A percentile compares a stretch with the other conserved stretches of the same genome.
Evolutionary conservation across 441 rosid species (phyloP).

Genomic region (Mallotus repandus): DNA sequence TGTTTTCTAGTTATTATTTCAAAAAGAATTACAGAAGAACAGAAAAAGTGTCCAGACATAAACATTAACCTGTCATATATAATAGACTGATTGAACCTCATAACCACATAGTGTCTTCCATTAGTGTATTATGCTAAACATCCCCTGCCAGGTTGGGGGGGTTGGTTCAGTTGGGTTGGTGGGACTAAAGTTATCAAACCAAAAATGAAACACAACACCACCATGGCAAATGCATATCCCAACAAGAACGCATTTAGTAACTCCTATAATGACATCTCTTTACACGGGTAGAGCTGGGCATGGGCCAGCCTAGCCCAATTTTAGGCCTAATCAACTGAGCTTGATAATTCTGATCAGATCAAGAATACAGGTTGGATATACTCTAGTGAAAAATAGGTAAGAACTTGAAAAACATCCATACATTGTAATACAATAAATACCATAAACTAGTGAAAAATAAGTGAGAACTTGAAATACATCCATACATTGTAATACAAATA

Average conservation of each 20-base stretch:
- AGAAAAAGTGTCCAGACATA: constrained; percentile 17
- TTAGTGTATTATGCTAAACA: too few species aligned
- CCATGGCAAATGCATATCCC: not conserved
- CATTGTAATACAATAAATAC: too few species aligned
- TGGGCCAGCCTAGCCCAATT: not conserved
- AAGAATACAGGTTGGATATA: not conserved
- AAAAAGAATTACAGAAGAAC: constrained; percentile 17
- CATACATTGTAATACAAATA: too few species aligned
- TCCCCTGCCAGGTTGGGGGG: too few species aligned
- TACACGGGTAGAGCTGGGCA: too few species aligned
- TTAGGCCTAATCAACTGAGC: not conserved
- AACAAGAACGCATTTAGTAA: too few species aligned
- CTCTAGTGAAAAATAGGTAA: not conserved
- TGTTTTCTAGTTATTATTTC: constrained; percentile 18
- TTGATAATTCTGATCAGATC: not conserved
- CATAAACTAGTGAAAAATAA: not conserved
- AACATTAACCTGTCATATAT: constrained; percentile 85
- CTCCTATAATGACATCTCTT: not conserved
- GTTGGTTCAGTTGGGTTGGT: too few species aligned
- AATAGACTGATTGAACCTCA: constrained; percentile 35
- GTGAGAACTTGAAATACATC: not conserved
- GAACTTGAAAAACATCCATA: not conserved
- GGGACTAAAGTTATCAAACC: too few species aligned
- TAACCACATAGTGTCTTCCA: too few species aligned
- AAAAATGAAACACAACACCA: not conserved